Conservation (phyloP, 495 filamentous ascomycete genomes). For the Trypethelium eluteriae region DNA sequence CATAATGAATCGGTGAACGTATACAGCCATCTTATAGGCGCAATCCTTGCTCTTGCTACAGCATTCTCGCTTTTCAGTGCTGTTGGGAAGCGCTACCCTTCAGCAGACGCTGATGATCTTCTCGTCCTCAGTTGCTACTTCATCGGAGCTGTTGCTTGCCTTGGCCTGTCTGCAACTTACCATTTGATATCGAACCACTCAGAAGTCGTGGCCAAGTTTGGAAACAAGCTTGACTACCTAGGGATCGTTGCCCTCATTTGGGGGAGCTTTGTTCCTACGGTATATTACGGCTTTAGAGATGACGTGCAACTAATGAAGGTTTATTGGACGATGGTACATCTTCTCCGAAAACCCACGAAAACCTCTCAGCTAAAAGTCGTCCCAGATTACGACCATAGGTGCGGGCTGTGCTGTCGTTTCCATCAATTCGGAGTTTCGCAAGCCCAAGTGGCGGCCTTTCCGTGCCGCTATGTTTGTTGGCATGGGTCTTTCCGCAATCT, state of each 20-base stretch:
- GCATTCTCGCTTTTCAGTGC: slow-evolving; percentile 40
- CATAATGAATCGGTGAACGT: slow-evolving; percentile 97
- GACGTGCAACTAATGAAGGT: slow-evolving; percentile 50
- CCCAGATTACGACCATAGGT: slow-evolving; percentile 68
- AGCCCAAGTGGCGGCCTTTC: slow-evolving; percentile 73
- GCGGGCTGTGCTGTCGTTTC: slow-evolving; percentile 66
- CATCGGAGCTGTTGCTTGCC: slow-evolving; percentile 60
- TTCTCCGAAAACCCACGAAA: neutral
- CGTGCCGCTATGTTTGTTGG: slow-evolving; percentile 85
- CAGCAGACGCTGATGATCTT: slow-evolving; percentile 57
- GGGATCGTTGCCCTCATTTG: slow-evolving; percentile 86
- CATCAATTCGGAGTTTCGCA: slow-evolving; percentile 70
- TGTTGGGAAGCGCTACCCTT: slow-evolving; percentile 58
- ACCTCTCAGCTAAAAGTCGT: neutral
- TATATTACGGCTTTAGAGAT: slow-evolving; percentile 83
- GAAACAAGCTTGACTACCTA: slow-evolving; percentile 78
- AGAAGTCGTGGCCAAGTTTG: slow-evolving; percentile 47
- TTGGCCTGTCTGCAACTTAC: slow-evolving; percentile 80
- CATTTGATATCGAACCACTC: slow-evolving; percentile 66
- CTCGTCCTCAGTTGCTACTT: slow-evolving; percentile 74
- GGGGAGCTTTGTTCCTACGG: slow-evolving; percentile 74
- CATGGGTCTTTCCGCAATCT: slow-evolving; percentile 74
- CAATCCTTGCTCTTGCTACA: slow-evolving; percentile 42
- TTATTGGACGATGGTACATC: slow-evolving; percentile 67
- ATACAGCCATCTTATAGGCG: slow-evolving; percentile 73